Evolutionary conservation across 345 rosid species (phyloP), one percentile per base, ranked within the genome.

Genomic region (Sisymbrium irio): DNA sequence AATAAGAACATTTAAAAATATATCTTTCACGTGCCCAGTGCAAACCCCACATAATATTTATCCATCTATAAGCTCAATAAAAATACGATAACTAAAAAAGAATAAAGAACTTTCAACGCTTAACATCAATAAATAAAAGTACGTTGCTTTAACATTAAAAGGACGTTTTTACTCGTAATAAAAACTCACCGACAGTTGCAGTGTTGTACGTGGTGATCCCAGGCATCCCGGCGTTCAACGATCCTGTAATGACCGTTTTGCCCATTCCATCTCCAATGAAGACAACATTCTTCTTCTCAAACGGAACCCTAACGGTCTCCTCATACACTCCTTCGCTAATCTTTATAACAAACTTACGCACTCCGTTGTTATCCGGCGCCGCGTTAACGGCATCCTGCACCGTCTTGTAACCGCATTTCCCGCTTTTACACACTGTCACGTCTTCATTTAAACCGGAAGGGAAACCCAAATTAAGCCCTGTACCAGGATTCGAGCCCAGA

Each of bases 251-350:
- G 39, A 94, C 87, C n/a, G 98, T 89, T 79, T 85, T 91, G 68
- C 96, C 95, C 82, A 79, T 85, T 20, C 97, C 97, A 1, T 89
- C 97, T 0, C 98, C 98, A 14, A 88, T 30, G 15, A 91, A 89
- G 32, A 94, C 97, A 0, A 94, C 86, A 67, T 88, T 88, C 78
- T 74, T 91, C 78, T 89, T 94, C 88, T 81, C 88, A 33, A 89
- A 69, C 78, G 93, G 91, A 63, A 94, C 85, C 69, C 85, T 80
- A 13, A 94, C 91, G 35, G 73, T 87, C 82, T 94, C 98, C 27
- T 88, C 80, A 3, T 94, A 94, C 0, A 86, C 83, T 3, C 97
- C 97, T 41, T 72, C 84, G 57, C 60, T 83, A 12, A 91, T 91
- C 30, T 58, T 68, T 13, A 94, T 85, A 72, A 91, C 98, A 20